Percentiles rank a stretch among this genome's conserved stretches.
phyloP scores from a whole-genome alignment of 2,329 filamentous ascomycete genomes.

The Penicillium sp. region DNA sequence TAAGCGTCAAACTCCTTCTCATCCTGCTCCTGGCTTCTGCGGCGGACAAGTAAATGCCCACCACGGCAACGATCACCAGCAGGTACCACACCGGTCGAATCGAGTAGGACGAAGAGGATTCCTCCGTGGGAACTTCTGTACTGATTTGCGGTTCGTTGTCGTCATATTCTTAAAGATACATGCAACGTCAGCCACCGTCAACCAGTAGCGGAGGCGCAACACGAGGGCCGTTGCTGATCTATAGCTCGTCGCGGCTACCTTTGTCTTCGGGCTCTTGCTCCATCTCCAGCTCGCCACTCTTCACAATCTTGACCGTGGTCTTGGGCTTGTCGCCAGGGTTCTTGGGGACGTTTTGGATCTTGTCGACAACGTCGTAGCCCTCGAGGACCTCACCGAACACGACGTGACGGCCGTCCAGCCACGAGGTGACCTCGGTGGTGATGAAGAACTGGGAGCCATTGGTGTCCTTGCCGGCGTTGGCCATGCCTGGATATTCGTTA shows the following conservation, averaged over 20 bases:
- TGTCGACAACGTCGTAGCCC: slow-evolving; percentile 61
- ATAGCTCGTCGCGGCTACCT: slow-evolving; percentile 65
- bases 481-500: slow-evolving; percentile 50
- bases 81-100: slow-evolving; percentile 17
- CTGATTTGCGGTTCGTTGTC: slow-evolving; percentile 7
- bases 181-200: slow-evolving; percentile 34
- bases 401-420: slow-evolving; percentile 61
- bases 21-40: slow-evolving; percentile 14
- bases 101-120: slow-evolving; percentile 6
- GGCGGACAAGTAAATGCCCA: slow-evolving; percentile 19
- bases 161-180: slow-evolving; percentile 24
- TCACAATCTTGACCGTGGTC: slow-evolving; percentile 58
- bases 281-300: slow-evolving; percentile 60
- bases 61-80: slow-evolving; percentile 15
- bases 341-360: slow-evolving; percentile 60
- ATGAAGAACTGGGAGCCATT: slow-evolving; percentile 66
- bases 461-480: slow-evolving; percentile 60
- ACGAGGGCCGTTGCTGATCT: slow-evolving; percentile 35
- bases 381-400: slow-evolving; percentile 66
- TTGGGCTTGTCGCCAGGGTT: slow-evolving; percentile 52
- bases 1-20: slow-evolving; percentile 17
- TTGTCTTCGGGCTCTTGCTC: slow-evolving; percentile 43
- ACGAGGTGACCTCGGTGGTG: slow-evolving; percentile 56
- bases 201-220: slow-evolving; percentile 23
- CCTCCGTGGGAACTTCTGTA: slow-evolving; percentile 6